Percentiles rank a stretch among this genome's conserved stretches.
Evolutionary conservation across 139 green algal species (phyloP).

Genomic region (Tetradesmus obliquus): DNA sequence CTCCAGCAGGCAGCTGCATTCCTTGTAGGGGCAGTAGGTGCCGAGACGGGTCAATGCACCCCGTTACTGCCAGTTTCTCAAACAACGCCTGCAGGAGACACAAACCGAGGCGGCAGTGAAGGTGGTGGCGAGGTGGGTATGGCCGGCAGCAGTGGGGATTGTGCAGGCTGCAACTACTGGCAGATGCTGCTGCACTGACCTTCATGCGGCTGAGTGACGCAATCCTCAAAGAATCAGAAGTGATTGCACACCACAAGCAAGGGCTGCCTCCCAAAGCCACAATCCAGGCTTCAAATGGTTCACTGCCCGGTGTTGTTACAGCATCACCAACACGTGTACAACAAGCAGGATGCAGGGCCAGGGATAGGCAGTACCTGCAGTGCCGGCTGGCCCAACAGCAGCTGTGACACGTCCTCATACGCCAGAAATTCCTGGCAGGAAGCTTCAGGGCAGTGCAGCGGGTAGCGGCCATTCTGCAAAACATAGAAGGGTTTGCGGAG

Average conservation of each 20-base stretch:
- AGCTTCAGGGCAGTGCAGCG: constrained; percentile 49
- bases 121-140: background rate
- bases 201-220: no score
- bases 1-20: constrained; percentile 43
- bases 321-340: no score
- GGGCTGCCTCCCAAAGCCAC: no score
- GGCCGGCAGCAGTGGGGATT: background rate
- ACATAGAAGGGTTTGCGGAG: no score
- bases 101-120: background rate
- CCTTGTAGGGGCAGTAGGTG: constrained; percentile 64
- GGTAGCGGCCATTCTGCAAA: constrained; percentile 44
- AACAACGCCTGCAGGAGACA: constrained; percentile 13
- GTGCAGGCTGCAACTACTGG: background rate
- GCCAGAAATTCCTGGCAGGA: constrained; percentile 29
- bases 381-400: background rate
- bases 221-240: no score
- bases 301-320: no score
- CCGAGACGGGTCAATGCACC: constrained; percentile 33
- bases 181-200: no score
- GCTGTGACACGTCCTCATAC: constrained; percentile 9
- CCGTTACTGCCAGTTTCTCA: constrained; percentile 47
- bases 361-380: constrained; percentile 11
- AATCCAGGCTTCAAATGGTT: no score
- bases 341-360: no score
- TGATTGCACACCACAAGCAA: no score